These are phyloP conservation scores for Laburnicola sp. DNA, from an alignment of 2,329 filamentous ascomycete species.

Conservation along the genomic window DNA sequence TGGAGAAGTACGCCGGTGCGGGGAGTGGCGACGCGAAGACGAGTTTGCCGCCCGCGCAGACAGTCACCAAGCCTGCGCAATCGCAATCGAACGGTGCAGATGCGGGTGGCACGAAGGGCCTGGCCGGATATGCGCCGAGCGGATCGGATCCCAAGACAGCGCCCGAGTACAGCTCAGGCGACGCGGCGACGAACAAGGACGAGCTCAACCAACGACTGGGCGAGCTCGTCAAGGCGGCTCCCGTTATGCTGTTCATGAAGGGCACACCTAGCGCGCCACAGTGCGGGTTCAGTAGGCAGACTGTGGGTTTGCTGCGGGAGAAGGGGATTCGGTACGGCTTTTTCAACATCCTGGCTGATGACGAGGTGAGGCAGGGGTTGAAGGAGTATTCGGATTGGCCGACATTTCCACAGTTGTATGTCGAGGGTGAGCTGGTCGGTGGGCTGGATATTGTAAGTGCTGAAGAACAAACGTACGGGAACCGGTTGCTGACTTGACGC, in stretches of 20 bases:
- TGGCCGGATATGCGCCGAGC: slow-evolving; percentile 52
- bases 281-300: slow-evolving; percentile 89
- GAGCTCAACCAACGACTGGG: slow-evolving; percentile 78
- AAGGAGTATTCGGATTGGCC: slow-evolving; percentile 99
- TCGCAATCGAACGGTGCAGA: slow-evolving; percentile 39
- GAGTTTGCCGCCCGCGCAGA: slow-evolving; percentile 49
- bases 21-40: slow-evolving; percentile 42
- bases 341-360: slow-evolving; percentile 97
- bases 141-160: slow-evolving; percentile 50
- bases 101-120: slow-evolving; percentile 43
- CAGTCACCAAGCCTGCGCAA: slow-evolving; percentile 50
- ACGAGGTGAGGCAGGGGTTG: slow-evolving; percentile 92
- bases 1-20: slow-evolving; percentile 75
- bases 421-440: slow-evolving; percentile 86
- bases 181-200: slow-evolving; percentile 65
- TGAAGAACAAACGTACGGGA: neutral
- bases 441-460: slow-evolving; percentile 89
- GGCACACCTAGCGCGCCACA: slow-evolving; percentile 86
- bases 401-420: slow-evolving; percentile 93
- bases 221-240: slow-evolving; percentile 89
- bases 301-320: slow-evolving; percentile 84
- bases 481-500: slow-evolving; percentile 25
- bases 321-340: slow-evolving; percentile 95
- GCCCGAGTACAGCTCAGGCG: slow-evolving; percentile 50
- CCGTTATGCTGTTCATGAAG: slow-evolving; percentile 99